These are phyloP conservation scores for Carex kokanica DNA, from an alignment of 176 grass and related monocot species.

Conservation along the genomic window DNA sequence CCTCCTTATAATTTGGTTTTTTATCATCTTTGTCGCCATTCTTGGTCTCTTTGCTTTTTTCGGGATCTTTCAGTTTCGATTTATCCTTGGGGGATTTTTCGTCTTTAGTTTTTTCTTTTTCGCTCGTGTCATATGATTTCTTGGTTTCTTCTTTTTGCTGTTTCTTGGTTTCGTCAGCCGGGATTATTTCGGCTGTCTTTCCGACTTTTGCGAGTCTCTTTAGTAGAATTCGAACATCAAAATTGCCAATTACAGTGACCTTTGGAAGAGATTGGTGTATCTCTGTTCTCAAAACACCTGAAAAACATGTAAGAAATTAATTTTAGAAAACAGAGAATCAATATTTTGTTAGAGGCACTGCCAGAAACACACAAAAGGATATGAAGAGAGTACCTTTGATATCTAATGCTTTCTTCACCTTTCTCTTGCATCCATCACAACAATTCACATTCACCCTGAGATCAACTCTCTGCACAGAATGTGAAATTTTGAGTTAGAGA, in stretches of 20 bases:
- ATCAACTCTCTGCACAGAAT: constrained; percentile 67
- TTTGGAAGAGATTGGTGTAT: constrained; percentile 70
- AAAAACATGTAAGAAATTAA: constrained; percentile 10
- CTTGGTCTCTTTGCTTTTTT: constrained; percentile 33
- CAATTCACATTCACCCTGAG: constrained; percentile 88
- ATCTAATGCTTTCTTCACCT: constrained; percentile 81
- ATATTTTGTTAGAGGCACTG: background rate
- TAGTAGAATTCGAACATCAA: constrained; percentile 53
- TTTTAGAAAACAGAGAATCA: background rate
- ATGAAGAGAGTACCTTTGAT: constrained; percentile 45
- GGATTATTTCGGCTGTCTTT: constrained; percentile 60
- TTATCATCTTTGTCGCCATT: constrained; percentile 18
- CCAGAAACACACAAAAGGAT: background rate
- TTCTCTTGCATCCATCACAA: constrained; percentile 89
- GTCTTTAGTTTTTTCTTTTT: constrained; percentile 31
- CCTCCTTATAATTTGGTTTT: constrained; percentile 26
- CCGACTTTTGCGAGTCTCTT: constrained; percentile 68
- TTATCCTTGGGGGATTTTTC: constrained; percentile 25
- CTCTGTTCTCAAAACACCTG: constrained; percentile 77
- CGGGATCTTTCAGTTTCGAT: constrained; percentile 4
- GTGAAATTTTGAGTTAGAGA: background rate
- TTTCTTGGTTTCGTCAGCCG: constrained; percentile 25
- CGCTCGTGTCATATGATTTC: background rate
- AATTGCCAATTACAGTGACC: constrained; percentile 69
- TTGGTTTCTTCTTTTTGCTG: constrained; percentile 11